Conservation (phyloP, 2,329 filamentous ascomycete genomes). For the Talaromyces sp. region DNA sequence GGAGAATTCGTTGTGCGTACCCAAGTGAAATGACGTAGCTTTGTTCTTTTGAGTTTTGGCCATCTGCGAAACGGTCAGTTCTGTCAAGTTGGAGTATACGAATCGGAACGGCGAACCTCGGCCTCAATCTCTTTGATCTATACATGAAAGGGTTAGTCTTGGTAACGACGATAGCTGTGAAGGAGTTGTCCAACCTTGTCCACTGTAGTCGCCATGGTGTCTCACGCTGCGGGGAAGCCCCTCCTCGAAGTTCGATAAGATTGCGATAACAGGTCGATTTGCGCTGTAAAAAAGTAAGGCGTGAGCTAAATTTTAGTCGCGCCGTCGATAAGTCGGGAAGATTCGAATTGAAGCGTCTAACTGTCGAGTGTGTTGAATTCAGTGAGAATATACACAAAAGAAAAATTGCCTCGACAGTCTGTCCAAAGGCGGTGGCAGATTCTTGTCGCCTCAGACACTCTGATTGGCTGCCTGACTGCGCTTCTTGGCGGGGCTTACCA, state of each 20-base stretch:
- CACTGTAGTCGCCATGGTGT: constrained; percentile 89
- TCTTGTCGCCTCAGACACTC: not conserved
- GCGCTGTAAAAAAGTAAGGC: not conserved
- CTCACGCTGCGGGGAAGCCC: not conserved
- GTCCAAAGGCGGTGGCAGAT: constrained; percentile 12
- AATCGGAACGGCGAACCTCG: constrained; percentile 63
- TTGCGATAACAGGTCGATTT: not conserved
- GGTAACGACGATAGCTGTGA: not conserved
- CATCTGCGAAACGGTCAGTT: constrained; percentile 61
- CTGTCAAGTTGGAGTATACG: constrained; percentile 1
- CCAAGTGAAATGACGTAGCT: constrained; percentile 87
- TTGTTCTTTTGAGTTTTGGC: constrained; percentile 97
- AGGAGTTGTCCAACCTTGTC: constrained; percentile 69
- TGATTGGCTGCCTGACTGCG: not conserved
- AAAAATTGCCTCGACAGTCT: constrained; percentile 8
- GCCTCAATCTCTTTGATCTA: constrained; percentile 96
- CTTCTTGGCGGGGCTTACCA: constrained; percentile 1
- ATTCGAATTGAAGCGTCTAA: not conserved
- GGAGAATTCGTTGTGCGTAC: constrained; percentile 39
- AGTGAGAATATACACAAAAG: not conserved
- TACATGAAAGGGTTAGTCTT: constrained; percentile 23
- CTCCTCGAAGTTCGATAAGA: not conserved
- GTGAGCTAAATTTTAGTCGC: not conserved
- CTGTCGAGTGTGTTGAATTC: not conserved
- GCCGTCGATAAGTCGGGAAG: not conserved